phyloP scores from a whole-genome alignment of 768 basidiomycete species.

The Leccinellum luteum region DNA sequence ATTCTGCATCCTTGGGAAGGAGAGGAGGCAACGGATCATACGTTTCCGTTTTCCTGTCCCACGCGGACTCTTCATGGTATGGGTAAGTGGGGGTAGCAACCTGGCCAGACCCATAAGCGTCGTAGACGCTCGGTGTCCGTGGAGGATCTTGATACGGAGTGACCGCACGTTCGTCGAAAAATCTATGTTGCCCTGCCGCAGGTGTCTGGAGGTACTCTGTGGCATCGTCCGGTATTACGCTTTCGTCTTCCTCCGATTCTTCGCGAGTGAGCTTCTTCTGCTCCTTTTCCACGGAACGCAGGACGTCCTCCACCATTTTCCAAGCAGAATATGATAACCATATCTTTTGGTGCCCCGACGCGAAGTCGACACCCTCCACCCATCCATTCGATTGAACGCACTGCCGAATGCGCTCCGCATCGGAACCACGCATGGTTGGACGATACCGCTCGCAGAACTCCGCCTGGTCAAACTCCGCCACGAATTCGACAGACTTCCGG shows the following conservation, averaged over 20 bases:
- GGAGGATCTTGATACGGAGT: constrained; percentile 32
- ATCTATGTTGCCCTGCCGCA: constrained; percentile 30
- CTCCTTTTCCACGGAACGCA: constrained; percentile 52
- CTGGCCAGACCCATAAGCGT: constrained; percentile 22
- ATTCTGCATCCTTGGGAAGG: constrained; percentile 35
- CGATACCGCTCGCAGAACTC: constrained; percentile 55
- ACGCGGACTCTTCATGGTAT: constrained; percentile 37
- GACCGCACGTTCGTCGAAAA: constrained; percentile 30
- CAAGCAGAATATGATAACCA: constrained; percentile 57
- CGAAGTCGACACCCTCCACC: constrained; percentile 54
- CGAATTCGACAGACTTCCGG: constrained; percentile 48
- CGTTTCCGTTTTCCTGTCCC: constrained; percentile 41
- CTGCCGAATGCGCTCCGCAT: constrained; percentile 46
- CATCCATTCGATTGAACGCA: constrained; percentile 52
- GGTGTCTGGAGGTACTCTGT: constrained; percentile 39
- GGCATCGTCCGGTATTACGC: constrained; percentile 37
- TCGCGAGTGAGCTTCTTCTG: constrained; percentile 39
- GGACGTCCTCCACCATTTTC: constrained; percentile 58
- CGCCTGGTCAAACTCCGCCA: constrained; percentile 45
- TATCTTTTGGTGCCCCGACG: constrained; percentile 49
- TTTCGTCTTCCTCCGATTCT: constrained; percentile 47
- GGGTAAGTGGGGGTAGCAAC: constrained; percentile 23
- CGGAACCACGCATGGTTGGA: constrained; percentile 47
- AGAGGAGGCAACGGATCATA: constrained; percentile 30
- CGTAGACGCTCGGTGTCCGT: constrained; percentile 28